A percentile compares a stretch with the other conserved stretches of the same genome.
Evolutionary conservation across 768 basidiomycete species (phyloP).

Genomic region (Suillus placidus): DNA sequence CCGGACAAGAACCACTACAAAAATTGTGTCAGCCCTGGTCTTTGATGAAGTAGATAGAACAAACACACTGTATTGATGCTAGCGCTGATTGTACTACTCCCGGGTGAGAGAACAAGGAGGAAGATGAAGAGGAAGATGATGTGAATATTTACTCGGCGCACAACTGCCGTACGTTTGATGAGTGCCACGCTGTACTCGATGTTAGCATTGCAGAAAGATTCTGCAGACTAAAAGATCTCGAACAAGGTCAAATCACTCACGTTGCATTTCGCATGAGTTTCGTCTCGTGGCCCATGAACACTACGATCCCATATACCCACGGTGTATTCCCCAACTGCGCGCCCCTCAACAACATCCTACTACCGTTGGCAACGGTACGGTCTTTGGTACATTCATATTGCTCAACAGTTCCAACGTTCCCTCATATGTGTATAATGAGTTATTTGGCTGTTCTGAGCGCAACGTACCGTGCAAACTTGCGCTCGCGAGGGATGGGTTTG

Average conservation of each 20-base stretch:
- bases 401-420: constrained; percentile 70
- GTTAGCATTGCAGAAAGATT: constrained; percentile 3
- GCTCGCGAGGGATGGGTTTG: constrained; percentile 81
- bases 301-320: constrained; percentile 93
- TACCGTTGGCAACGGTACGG: constrained; percentile 88
- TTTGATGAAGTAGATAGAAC: constrained; percentile 23
- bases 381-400: constrained; percentile 60
- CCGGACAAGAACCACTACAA: constrained; percentile 81
- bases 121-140: constrained; percentile 94
- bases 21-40: background rate
- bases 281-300: constrained; percentile 97
- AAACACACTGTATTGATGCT: constrained; percentile 75
- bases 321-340: constrained; percentile 95
- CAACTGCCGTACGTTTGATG: constrained; percentile 95
- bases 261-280: constrained; percentile 98
- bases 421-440: constrained; percentile 96
- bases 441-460: constrained; percentile 96
- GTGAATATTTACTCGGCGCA: constrained; percentile 93
- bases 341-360: constrained; percentile 91
- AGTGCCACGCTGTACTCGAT: constrained; percentile 75
- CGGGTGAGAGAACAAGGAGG: constrained; percentile 83
- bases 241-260: constrained; percentile 48
- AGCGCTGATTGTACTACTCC: constrained; percentile 83
- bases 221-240: background rate
- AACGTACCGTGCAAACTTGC: constrained; percentile 80